These are phyloP conservation scores for Cutaneotrichosporon sp. DNA, from an alignment of 1,284 basidiomycete genomes.

Conservation along the genomic window DNA sequence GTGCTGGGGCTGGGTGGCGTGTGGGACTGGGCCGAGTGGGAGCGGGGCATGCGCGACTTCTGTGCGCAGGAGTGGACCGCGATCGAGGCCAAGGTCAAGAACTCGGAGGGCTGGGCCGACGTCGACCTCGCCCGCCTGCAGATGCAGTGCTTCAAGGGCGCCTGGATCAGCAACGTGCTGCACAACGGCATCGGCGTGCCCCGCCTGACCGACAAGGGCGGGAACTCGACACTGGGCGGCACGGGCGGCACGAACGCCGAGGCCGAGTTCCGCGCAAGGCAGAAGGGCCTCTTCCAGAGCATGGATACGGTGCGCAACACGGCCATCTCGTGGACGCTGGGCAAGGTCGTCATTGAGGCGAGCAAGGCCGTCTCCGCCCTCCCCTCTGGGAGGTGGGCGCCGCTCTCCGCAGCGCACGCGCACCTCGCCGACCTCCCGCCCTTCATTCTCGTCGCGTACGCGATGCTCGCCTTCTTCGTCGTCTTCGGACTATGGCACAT, in stretches of 20 bases:
- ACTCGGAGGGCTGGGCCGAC: slow-evolving; percentile 61
- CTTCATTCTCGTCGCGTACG: neutral
- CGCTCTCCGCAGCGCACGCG: neutral
- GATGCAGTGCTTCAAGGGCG: slow-evolving; percentile 99
- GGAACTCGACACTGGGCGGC: slow-evolving; percentile 60
- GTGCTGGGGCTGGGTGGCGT: slow-evolving; percentile 89
- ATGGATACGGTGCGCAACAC: slow-evolving; percentile 89
- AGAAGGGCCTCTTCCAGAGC: slow-evolving; percentile 87
- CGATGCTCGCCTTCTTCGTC: slow-evolving; percentile 23
- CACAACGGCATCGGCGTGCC: slow-evolving; percentile 97
- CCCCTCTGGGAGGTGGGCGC: neutral
- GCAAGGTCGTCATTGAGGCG: slow-evolving; percentile 97
- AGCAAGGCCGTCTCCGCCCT: slow-evolving; percentile 62
- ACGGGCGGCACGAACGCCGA: slow-evolving; percentile 60
- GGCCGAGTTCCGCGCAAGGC: slow-evolving; percentile 69
- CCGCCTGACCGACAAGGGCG: slow-evolving; percentile 79
- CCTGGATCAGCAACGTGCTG: slow-evolving; percentile 94
- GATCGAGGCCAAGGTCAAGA: slow-evolving; percentile 70
- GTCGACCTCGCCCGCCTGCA: slow-evolving; percentile 82
- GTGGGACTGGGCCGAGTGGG: slow-evolving; percentile 95
- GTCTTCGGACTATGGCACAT: slow-evolving; percentile 16
- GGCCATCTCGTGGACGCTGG: slow-evolving; percentile 95
- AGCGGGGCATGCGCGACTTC: slow-evolving; percentile 84
- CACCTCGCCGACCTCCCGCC: slow-evolving; percentile 1
- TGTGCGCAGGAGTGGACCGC: slow-evolving; percentile 78